phyloP scores from a whole-genome alignment of 1,284 basidiomycete species.

The Thelephora terrestris region DNA sequence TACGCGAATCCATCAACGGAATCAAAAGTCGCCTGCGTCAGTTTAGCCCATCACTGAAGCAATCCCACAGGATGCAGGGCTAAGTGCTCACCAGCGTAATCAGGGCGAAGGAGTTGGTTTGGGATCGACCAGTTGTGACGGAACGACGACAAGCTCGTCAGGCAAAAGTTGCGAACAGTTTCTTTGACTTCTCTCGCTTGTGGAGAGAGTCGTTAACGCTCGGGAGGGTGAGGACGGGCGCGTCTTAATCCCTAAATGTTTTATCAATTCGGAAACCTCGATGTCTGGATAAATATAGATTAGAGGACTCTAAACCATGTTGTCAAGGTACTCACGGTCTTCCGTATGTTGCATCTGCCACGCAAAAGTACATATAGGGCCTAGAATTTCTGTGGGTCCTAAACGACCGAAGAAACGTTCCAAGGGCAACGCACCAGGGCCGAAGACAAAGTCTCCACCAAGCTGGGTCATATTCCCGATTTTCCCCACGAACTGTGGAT shows the following conservation, averaged over 20 bases:
- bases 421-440: slow-evolving; percentile 30
- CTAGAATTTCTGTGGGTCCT: slow-evolving; percentile 9
- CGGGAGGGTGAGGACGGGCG: no score
- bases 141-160: no score
- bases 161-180: no score
- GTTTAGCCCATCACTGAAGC: no score
- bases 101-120: no score
- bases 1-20: no score
- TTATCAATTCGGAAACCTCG: slow-evolving; percentile 35
- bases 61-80: no score
- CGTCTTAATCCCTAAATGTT: not conserved
- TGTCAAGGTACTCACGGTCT: slow-evolving; percentile 37
- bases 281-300: slow-evolving; percentile 24
- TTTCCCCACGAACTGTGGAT: slow-evolving; percentile 40
- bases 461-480: slow-evolving; percentile 49
- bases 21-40: no score
- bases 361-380: slow-evolving; percentile 33
- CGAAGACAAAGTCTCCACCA: slow-evolving; percentile 54
- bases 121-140: no score
- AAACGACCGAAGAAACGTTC: not conserved
- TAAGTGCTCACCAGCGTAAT: no score
- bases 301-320: not conserved
- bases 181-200: no score
- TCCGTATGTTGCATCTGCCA: slow-evolving; percentile 51
- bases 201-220: no score